phyloP scores from a whole-genome alignment of 345 rosid genomes.

The Citrus cavaleriei region DNA sequence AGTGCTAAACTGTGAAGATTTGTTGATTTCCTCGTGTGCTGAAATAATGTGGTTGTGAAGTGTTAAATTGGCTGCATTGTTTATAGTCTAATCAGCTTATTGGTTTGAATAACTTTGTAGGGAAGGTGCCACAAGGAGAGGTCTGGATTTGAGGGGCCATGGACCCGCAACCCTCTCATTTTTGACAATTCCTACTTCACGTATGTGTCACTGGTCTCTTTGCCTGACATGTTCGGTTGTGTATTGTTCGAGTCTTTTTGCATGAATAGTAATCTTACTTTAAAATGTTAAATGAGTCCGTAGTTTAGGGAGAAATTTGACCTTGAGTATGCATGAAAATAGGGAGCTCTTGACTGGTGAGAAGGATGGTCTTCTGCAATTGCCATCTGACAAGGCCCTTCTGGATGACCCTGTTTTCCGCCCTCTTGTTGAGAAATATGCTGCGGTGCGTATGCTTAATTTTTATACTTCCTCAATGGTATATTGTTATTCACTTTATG shows the following conservation, averaged over 20 bases:
- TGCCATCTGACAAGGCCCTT: conserved; percentile 83
- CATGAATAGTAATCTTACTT: neutral
- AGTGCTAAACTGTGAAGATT: conserved; percentile 9
- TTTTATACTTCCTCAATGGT: neutral
- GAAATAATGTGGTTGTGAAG: neutral
- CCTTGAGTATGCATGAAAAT: neutral
- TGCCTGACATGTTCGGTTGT: neutral
- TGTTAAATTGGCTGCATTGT: neutral
- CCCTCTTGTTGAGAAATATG: conserved; percentile 87
- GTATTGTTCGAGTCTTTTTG: neutral
- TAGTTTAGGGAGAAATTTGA: neutral
- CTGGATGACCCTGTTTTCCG: conserved; percentile 84
- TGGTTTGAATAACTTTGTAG: conserved; percentile 27
- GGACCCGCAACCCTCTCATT: conserved; percentile 85
- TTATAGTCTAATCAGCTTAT: neutral
- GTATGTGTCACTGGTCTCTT: conserved; percentile 31
- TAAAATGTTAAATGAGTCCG: neutral
- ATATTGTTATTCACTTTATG: no score
- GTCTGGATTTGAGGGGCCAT: conserved; percentile 95
- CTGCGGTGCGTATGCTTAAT: conserved; percentile 40
- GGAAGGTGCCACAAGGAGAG: conserved; percentile 96
- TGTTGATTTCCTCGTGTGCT: neutral
- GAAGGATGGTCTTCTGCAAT: conserved; percentile 77
- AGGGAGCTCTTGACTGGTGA: conserved; percentile 87
- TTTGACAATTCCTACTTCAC: conserved; percentile 92